These are phyloP conservation scores for Funneliformis caledonium DNA, from an alignment of 371 early-diverging fungal species.

Conservation along the genomic window DNA sequence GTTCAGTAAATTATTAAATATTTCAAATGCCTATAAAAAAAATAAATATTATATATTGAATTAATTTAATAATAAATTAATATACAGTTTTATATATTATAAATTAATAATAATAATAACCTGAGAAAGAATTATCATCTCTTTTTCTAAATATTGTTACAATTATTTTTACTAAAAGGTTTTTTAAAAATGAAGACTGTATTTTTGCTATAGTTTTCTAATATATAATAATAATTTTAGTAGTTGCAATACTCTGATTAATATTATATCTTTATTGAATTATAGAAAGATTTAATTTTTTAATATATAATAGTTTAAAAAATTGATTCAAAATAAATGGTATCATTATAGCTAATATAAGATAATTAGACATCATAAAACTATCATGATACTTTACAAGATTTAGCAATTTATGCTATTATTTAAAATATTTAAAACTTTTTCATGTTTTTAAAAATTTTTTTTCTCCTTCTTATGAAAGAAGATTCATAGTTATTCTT, in stretches of 20 bases:
- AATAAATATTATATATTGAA: too few relatives aligned
- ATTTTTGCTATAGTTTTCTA: too few relatives aligned
- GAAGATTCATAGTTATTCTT: background rate
- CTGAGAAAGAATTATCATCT: too few relatives aligned
- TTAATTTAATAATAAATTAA: too few relatives aligned
- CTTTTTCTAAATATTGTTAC: too few relatives aligned
- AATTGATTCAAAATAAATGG: constrained; percentile 1
- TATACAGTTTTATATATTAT: too few relatives aligned
- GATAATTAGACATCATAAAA: constrained; percentile 1
- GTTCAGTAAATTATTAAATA: background rate
- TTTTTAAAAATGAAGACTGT: too few relatives aligned
- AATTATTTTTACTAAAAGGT: background rate
- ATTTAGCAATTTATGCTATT: background rate
- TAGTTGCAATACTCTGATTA: too few relatives aligned
- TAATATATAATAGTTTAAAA: background rate
- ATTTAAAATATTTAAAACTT: background rate
- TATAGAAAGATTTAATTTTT: background rate
- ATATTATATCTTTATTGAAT: too few relatives aligned
- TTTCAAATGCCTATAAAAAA: background rate
- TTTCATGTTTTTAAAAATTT: background rate
- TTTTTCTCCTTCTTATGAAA: background rate
- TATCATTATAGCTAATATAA: background rate
- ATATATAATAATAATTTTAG: too few relatives aligned
- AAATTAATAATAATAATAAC: too few relatives aligned
- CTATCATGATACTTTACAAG: background rate